Evolutionary conservation across 225 moss, liverwort and hornwort species (phyloP).

Genomic region (Polytrichum commune): DNA sequence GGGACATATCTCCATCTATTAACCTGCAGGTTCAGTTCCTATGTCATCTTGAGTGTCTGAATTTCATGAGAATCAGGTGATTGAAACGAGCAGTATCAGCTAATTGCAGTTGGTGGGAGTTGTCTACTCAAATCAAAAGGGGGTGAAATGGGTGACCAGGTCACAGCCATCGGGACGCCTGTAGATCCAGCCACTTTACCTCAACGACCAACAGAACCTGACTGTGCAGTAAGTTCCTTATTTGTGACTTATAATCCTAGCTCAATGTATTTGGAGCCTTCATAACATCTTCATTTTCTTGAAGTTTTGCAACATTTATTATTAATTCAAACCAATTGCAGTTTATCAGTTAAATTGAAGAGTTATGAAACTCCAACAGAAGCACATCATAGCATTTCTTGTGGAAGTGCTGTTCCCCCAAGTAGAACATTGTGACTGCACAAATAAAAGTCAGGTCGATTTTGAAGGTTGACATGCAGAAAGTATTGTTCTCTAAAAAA

Average conservation of each 20-base stretch:
- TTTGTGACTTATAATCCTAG: too few relatives aligned
- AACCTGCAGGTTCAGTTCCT: not conserved
- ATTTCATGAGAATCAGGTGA: not conserved
- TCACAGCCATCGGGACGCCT: conserved; percentile 33
- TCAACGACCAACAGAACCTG: conserved; percentile 81
- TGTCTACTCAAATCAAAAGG: not conserved
- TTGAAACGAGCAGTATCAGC: not conserved
- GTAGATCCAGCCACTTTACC: conserved; percentile 62
- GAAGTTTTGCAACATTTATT: too few relatives aligned
- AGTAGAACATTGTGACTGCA: too few relatives aligned
- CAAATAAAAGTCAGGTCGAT: too few relatives aligned
- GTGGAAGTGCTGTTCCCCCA: too few relatives aligned
- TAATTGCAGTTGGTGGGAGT: not conserved
- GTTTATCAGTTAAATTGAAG: too few relatives aligned
- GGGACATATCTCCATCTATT: not conserved
- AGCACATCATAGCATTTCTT: too few relatives aligned
- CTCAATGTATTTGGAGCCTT: not conserved
- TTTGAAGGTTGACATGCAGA: too few relatives aligned
- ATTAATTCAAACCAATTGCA: too few relatives aligned
- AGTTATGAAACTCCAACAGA: too few relatives aligned
- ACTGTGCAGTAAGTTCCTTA: conserved; percentile 70
- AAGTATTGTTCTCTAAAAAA: too few relatives aligned
- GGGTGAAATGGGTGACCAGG: conserved; percentile 30
- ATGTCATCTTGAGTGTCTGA: not conserved
- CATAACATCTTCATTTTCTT: not conserved